A percentile compares a stretch with the other conserved stretches of the same genome.
Conservation (phyloP, 2,329 filamentous ascomycete genomes). For the Trichoderma cornu-damae region DNA sequence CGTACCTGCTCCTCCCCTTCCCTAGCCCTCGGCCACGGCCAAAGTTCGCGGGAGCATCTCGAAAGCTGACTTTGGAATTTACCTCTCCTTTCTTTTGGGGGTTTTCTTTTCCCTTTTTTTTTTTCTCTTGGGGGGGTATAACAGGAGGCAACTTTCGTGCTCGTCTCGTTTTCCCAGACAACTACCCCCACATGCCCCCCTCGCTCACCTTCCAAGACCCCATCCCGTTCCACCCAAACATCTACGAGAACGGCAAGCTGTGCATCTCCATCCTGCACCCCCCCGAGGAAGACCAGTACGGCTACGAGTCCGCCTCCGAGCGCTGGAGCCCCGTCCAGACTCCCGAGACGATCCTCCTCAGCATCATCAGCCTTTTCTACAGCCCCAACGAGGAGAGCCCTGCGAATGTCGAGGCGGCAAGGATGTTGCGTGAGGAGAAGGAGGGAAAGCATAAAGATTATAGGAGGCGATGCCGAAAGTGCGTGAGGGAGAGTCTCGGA, state of each 20-base stretch:
- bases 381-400: slow-evolving; percentile 94
- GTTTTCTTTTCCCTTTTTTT: too few relatives aligned
- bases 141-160: slow-evolving; percentile 92
- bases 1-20: slow-evolving; percentile 24
- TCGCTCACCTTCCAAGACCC: slow-evolving; percentile 81
- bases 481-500: slow-evolving; percentile 75
- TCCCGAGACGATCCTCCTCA: slow-evolving; percentile 88
- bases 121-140: background rate
- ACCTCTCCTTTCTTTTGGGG: too few relatives aligned
- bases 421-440: slow-evolving; percentile 75
- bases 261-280: slow-evolving; percentile 98
- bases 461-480: slow-evolving; percentile 68
- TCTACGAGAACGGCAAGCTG: slow-evolving; percentile 80
- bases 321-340: slow-evolving; percentile 94
- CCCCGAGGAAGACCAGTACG: slow-evolving; percentile 87
- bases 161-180: slow-evolving; percentile 71
- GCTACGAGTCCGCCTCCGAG: slow-evolving; percentile 86
- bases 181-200: slow-evolving; percentile 84
- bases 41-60: background rate
- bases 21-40: background rate
- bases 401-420: slow-evolving; percentile 89
- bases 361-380: slow-evolving; percentile 86
- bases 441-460: slow-evolving; percentile 63
- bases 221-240: slow-evolving; percentile 88
- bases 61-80: background rate